phyloP scores from a whole-genome alignment of 2,329 filamentous ascomycete species.

The Penicillium sp. region DNA sequence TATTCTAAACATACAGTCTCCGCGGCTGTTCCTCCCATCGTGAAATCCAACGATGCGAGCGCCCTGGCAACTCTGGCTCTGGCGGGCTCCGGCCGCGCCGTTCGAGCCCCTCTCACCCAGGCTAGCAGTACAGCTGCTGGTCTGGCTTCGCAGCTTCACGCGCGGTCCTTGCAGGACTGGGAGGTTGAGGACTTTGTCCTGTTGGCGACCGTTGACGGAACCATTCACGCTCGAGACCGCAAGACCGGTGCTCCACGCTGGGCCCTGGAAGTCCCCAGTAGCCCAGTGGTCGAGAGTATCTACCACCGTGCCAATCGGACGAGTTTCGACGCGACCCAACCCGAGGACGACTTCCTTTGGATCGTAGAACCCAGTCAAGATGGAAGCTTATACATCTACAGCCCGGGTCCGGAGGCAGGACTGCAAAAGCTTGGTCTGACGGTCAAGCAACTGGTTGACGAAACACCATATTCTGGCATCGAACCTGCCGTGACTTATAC shows the following conservation, averaged over 20 bases:
- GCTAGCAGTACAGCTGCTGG: conserved; percentile 63
- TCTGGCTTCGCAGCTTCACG: conserved; percentile 80
- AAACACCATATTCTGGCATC: conserved; percentile 73
- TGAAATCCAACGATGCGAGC: conserved; percentile 71
- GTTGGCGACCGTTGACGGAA: conserved; percentile 99
- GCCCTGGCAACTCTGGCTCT: conserved; percentile 97
- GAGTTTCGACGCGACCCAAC: conserved; percentile 55
- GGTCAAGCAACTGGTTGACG: conserved; percentile 79
- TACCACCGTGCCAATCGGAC: conserved; percentile 74
- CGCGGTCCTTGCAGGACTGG: conserved; percentile 98
- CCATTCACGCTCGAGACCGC: conserved; percentile 86
- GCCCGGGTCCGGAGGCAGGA: conserved; percentile 59
- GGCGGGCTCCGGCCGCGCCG: conserved; percentile 71
- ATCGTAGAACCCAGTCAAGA: conserved; percentile 90
- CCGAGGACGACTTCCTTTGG: conserved; percentile 87
- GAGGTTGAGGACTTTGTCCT: conserved; percentile 99
- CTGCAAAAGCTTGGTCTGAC: conserved; percentile 51
- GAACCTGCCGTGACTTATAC: conserved; percentile 83
- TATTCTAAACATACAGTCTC: conserved; percentile 15
- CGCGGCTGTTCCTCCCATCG: conserved; percentile 26
- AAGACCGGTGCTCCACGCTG: conserved; percentile 81
- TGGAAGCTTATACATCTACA: conserved; percentile 84
- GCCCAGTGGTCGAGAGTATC: conserved; percentile 86
- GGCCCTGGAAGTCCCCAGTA: conserved; percentile 75
- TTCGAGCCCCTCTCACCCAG: conserved; percentile 88